A percentile compares a stretch with the other conserved stretches of the same genome.
phyloP scores from a whole-genome alignment of 2,329 filamentous ascomycete genomes.

The Penicillium frequentans region DNA sequence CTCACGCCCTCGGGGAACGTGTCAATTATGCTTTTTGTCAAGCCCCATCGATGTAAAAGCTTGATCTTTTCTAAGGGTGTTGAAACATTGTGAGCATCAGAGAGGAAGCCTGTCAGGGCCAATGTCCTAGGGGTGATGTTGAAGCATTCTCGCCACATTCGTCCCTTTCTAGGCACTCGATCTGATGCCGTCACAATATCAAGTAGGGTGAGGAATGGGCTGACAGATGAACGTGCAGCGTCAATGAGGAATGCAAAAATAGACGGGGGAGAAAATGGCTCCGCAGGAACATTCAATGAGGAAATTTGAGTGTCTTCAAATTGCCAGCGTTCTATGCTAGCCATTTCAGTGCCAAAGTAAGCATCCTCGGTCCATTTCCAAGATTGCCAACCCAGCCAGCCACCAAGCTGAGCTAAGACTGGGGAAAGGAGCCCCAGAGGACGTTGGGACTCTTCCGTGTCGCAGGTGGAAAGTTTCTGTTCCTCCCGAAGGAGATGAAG shows the following conservation, averaged over 20 bases:
- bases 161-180: constrained; percentile 28
- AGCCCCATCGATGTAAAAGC: constrained; percentile 68
- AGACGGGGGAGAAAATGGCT: constrained; percentile 59
- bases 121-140: constrained; percentile 63
- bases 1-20: constrained; percentile 84
- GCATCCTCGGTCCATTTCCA: constrained; percentile 57
- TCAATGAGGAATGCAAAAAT: constrained; percentile 57
- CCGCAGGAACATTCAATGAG: constrained; percentile 44
- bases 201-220: constrained; percentile 52
- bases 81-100: constrained; percentile 51
- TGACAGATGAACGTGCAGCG: constrained; percentile 33
- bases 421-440: constrained; percentile 61
- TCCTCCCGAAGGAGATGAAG: constrained; percentile 90
- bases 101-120: constrained; percentile 69
- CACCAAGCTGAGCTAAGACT: constrained; percentile 74
- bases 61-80: constrained; percentile 67
- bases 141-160: constrained; percentile 39
- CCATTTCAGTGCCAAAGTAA: constrained; percentile 63
- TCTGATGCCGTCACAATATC: constrained; percentile 45
- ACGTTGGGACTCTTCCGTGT: constrained; percentile 48
- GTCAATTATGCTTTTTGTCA: constrained; percentile 66
- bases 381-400: constrained; percentile 74
- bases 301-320: constrained; percentile 56
- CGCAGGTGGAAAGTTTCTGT: constrained; percentile 71
- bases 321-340: constrained; percentile 53